Base-by-base conservation (phyloP, 164 flowering plant species). In the Liriodendron chinense region DNA sequence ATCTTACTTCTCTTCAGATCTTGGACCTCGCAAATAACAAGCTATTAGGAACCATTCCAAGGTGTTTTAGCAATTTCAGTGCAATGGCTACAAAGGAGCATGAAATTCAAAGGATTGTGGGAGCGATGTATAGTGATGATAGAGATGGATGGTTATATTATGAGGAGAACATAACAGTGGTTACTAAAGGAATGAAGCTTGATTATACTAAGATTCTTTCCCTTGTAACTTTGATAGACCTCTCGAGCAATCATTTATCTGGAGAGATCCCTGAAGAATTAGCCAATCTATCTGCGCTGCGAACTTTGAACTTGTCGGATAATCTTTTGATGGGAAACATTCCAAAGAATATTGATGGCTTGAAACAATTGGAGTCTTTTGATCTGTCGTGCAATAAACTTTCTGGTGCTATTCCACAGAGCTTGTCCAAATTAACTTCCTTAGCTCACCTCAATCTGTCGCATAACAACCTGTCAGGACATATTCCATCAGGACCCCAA, bases 401-500 rank as follows among this genome's bases (percentile, higher is more conserved):
- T 16, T 28, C 50, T 3, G 50, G 71, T 47, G 9, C 50, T 9
- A 68, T 68, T 68, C 50, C 71, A 2, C 23, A 14, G 13, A 68
- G 50, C 71, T 28, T 68, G 22, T 34, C 71, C 2, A 2, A 7
- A 1, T 18, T 47, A n/a, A 34, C 4, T 8, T 68, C 24, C 18
- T 34, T 68, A 21, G 18, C 53, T 20, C 9, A 13, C 50, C 18
- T 68, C 9, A 68, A 68, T n/a, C 13, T 34, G 23, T 68, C 71
- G 13, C 9, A 68, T 47, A 68, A 82, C 69, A 49, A 74, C 6
- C 59, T 82, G 14, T 62, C 26, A 0, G 82, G 88, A 1, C 67
- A 24, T 34, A 86, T 86, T 59, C 86, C 88, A 43, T 34, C n/a
- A 2, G 53, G 77, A 47, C 76, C 75, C 24, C 88, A 85, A 21